Evolutionary conservation across 2,329 filamentous ascomycete species (phyloP), one percentile per base, ranked within the genome.

Genomic region (Ophiostoma sp.): DNA sequence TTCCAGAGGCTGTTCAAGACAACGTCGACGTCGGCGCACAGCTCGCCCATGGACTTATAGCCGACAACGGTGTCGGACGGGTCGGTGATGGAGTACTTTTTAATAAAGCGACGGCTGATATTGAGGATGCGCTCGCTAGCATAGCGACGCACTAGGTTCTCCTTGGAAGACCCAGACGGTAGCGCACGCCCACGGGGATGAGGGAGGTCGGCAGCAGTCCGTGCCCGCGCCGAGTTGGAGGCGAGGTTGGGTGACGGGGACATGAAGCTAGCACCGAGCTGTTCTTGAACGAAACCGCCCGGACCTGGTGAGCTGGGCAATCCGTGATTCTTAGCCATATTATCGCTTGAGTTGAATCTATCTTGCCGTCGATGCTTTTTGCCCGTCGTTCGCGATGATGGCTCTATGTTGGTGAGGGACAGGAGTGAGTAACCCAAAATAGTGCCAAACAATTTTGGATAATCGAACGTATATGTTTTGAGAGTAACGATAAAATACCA

Each of bases 1-100:
- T 92, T 84, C 94, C 94, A 98, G 5, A 97, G 79, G 7, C 96
- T 84, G 76, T 96, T 89, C 16, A 96, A 79, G 12, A 97, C 76
- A 5, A 83, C 82, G 68, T 93, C 90, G 0, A 96, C 77, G 74
- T 97, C 92, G 68, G 81, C 85, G 67, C 87, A 91, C 4, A 92
- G 84, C 74, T 93, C 89, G 65, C 80, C 82, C 76, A 94, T 90
- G 66, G 78, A 85, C 67, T 81, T 77, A 74, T 86, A 87, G 36
- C 84, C 85, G 2, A 80, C 75, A 2, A 84, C 77, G 12, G 81
- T 78, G 69, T 86, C 84, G 4, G 74, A 78, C 3, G 79, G 78
- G 49, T 82, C 79, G 0, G 79, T 75, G 0, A 78, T 75, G 58
- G 81, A 80, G 67, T 84, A 83, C 73, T 87, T 87, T 77, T 88